Percentiles rank a stretch among this genome's conserved stretches.
Conservation (phyloP, 2,329 filamentous ascomycete genomes). For the Magnaporthales sp. region DNA sequence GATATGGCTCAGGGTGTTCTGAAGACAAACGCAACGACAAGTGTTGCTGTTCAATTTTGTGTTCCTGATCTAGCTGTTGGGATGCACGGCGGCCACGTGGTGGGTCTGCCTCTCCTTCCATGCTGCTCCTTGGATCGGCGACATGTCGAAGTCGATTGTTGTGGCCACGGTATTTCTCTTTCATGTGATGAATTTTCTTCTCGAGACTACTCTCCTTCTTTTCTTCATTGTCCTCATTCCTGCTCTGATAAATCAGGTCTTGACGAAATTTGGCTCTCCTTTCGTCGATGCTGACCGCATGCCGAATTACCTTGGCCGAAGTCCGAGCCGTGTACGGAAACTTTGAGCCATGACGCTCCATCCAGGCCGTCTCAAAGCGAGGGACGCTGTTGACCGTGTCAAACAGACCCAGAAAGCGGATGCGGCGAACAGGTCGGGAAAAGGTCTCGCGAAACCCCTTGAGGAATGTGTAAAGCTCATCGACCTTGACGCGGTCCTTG, state of each 20-base stretch:
- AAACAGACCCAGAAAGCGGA: constrained; percentile 70
- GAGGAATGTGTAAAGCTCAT: constrained; percentile 66
- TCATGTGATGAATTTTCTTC: constrained; percentile 13
- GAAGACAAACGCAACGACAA: background rate
- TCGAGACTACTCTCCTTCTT: constrained; percentile 10
- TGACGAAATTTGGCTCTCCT: constrained; percentile 64
- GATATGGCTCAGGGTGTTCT: constrained; percentile 30
- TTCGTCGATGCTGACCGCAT: constrained; percentile 64
- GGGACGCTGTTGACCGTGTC: constrained; percentile 78
- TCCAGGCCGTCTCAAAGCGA: constrained; percentile 66
- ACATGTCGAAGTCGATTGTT: constrained; percentile 3
- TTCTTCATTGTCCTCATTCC: background rate
- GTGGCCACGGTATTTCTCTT: constrained; percentile 26
- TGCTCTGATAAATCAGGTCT: constrained; percentile 53
- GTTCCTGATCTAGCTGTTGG: background rate
- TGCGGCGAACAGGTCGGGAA: constrained; percentile 62
- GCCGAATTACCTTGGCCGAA: constrained; percentile 53
- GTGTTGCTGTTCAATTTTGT: background rate
- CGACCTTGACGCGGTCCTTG: constrained; percentile 30
- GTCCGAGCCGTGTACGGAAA: constrained; percentile 60
- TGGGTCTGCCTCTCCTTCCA: background rate
- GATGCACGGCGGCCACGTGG: constrained; percentile 9
- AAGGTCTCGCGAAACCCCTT: constrained; percentile 76
- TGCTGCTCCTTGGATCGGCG: background rate
- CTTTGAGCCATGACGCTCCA: constrained; percentile 58